Percentiles rank a stretch among this genome's conserved stretches.
Evolutionary conservation across 495 filamentous ascomycete species (phyloP).

Genomic region (Xylaria flabelliformis): DNA sequence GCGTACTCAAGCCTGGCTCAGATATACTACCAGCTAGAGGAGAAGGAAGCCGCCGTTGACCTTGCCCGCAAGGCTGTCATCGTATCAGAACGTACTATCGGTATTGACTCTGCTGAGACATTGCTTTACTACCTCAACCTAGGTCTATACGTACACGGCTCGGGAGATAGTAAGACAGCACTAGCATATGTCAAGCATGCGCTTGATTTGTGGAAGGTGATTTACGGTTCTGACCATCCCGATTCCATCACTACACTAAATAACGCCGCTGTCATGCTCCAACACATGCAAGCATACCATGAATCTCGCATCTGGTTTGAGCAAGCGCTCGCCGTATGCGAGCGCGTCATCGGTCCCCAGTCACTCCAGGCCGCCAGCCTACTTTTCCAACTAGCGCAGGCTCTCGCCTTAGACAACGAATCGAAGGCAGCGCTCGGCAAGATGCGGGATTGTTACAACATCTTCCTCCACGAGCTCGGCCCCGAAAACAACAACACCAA

Average conservation of each 20-base stretch:
- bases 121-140: conserved; percentile 94
- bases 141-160: conserved; percentile 91
- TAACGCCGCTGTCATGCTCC: conserved; percentile 98
- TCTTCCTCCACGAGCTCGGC: conserved; percentile 86
- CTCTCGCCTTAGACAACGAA: conserved; percentile 90
- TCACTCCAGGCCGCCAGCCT: conserved; percentile 95
- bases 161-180: conserved; percentile 82
- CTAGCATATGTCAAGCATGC: conserved; percentile 89
- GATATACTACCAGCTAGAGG: conserved; percentile 92
- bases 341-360: conserved; percentile 82
- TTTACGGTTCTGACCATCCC: conserved; percentile 91
- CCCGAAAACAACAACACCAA: conserved; percentile 93
- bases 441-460: conserved; percentile 95
- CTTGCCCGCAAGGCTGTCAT: conserved; percentile 96
- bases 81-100: conserved; percentile 91
- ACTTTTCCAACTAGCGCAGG: conserved; percentile 95
- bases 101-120: conserved; percentile 92
- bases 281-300: conserved; percentile 87
- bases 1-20: conserved; percentile 94
- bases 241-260: conserved; percentile 99
- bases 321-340: conserved; percentile 83
- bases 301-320: conserved; percentile 98
- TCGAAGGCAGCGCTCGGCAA: conserved; percentile 84
- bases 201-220: conserved; percentile 94
- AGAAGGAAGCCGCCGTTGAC: conserved; percentile 94